These are phyloP conservation scores for Mollisiaceae sp. DNA, from an alignment of 2,329 filamentous ascomycete species.

Conservation along the genomic window DNA sequence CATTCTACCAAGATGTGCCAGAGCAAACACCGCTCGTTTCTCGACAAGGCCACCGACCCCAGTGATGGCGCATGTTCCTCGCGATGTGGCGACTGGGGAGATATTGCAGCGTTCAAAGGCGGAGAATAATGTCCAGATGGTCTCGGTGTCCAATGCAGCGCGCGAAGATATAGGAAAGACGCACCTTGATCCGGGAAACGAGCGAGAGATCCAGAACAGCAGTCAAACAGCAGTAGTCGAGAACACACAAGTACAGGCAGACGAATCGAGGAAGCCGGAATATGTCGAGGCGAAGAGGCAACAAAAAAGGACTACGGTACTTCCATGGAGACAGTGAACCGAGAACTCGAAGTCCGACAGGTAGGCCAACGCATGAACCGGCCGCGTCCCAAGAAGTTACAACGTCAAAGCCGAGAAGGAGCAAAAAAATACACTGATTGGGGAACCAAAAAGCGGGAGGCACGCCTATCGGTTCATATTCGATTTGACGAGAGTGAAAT, in stretches of 20 bases:
- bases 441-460: background rate
- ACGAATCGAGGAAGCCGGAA: background rate
- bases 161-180: background rate
- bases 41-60: background rate
- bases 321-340: background rate
- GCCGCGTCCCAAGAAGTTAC: background rate
- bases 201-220: no score
- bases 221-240: background rate
- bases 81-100: background rate
- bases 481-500: background rate
- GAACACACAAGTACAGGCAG: background rate
- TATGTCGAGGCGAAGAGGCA: background rate
- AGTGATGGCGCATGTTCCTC: background rate
- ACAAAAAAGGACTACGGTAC: background rate
- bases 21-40: background rate
- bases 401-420: background rate
- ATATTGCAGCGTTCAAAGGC: background rate
- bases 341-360: background rate
- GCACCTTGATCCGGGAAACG: background rate
- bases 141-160: background rate
- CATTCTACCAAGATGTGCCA: background rate
- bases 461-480: background rate
- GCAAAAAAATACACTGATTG: background rate
- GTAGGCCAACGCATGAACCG: background rate
- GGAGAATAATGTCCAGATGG: background rate